A percentile compares a stretch with the other conserved stretches of the same genome.
Conservation (phyloP, 192 early-diverging fungal genomes). For the Diversispora eburnea region DNA sequence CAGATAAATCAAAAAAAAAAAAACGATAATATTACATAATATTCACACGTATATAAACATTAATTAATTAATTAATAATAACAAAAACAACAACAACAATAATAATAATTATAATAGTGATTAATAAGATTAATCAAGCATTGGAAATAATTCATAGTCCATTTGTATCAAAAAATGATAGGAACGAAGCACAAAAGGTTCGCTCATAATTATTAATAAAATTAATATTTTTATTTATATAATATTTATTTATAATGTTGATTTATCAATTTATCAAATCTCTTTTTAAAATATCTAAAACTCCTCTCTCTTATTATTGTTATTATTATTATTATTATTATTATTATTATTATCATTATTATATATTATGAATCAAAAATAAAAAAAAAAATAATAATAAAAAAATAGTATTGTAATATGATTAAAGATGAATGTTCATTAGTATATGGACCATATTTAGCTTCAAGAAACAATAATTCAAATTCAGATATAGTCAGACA, state of each 20-base stretch:
- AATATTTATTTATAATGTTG: background rate
- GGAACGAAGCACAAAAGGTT: constrained; percentile 47
- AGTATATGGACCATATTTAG: constrained; percentile 53
- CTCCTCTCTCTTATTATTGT: no score
- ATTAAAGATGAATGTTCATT: constrained; percentile 48
- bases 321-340: no score
- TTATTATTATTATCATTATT: no score
- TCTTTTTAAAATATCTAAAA: background rate
- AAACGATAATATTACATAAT: no score
- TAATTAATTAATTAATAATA: no score
- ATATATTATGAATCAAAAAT: background rate
- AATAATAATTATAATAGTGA: constrained; percentile 19
- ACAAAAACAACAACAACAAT: no score
- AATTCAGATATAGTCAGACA: constrained; percentile 49
- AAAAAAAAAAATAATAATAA: background rate
- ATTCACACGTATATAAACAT: no score
- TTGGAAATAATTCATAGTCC: constrained; percentile 49
- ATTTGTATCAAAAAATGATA: constrained; percentile 36
- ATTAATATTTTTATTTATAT: background rate
- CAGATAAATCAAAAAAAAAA: no score
- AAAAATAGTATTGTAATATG: constrained; percentile 44
- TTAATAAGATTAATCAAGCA: constrained; percentile 39
- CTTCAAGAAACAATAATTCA: constrained; percentile 43
- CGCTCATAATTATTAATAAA: background rate
- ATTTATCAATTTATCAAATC: background rate